Base-by-base conservation (phyloP, 805 yeast species). In the Metschnikowia bowlesiae region DNA sequence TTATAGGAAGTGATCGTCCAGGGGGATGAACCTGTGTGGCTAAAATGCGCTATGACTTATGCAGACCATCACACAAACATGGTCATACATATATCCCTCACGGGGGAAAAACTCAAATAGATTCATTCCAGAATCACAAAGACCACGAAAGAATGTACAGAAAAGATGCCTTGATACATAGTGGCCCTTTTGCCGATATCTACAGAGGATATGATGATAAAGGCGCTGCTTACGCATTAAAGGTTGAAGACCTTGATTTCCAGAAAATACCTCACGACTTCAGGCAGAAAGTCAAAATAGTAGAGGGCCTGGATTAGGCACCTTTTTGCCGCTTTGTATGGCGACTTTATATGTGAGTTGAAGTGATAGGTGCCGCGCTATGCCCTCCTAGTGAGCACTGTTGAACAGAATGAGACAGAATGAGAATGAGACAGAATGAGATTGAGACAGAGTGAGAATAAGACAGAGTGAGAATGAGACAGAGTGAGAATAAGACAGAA, bases 161-260 rank as follows among this genome's bases (percentile, higher is more conserved):
- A 28, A 56, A 64, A 35, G 52, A 60, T 35, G 46, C 51, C 33
- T 47, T 60, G 11, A 54, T 72, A 18, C 68, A 69, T 49, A 54
- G 62, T 30, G 75, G 76, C 8, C 73, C 70, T 2, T 62, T 64
- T 48, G 66, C 73, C 6, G 66, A 64, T 37, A 62, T 73, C 10
- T 71, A 68, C 51, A 51, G 52, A 35, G 70, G 66, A 8, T 53
- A 39, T 18, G 62, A 62, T 36, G 39, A 50, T 8, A 9, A 40
- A 8, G 54, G 52, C 9, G 34, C 16, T 6, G 22, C 41, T 8
- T 57, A 65, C n/a, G 71, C 71, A 4, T 56, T 73, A 46, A 73
- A 73, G 49, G 73, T 71, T n/a, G n/a, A n/a, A 8, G 77, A 73
- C 53, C 57, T 55, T 34, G 78, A 73, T 53, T 57, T 72, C 28